Percentiles rank a stretch among this genome's conserved stretches.
Conservation (phyloP, 371 early-diverging fungal species). For the Rhizomucor pusillus region DNA sequence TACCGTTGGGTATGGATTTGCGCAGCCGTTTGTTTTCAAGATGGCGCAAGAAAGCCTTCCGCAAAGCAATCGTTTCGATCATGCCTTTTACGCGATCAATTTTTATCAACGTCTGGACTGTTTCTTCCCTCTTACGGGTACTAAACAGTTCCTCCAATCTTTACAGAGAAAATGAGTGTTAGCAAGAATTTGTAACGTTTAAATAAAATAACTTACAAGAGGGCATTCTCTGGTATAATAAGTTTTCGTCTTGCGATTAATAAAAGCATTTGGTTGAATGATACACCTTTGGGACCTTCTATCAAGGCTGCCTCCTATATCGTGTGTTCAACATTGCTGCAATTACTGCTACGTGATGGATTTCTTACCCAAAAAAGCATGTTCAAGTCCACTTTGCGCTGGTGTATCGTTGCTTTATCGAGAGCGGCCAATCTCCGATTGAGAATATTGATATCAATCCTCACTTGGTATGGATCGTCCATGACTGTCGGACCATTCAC, state of each 20-base stretch:
- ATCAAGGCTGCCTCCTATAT: conserved; percentile 33
- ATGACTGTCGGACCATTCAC: conserved; percentile 7
- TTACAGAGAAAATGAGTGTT: neutral
- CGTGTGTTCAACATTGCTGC: conserved; percentile 11
- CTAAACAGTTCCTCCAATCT: conserved; percentile 44
- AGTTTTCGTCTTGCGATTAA: conserved; percentile 60
- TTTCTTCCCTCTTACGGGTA: conserved; percentile 43
- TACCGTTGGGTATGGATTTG: conserved; percentile 1
- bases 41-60: conserved; percentile 42
- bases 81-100: conserved; percentile 48
- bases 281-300: conserved; percentile 45
- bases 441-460: conserved; percentile 23
- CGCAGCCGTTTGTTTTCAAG: conserved; percentile 21
- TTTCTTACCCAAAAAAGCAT: conserved; percentile 43
- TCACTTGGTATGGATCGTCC: conserved; percentile 19
- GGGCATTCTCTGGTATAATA: conserved; percentile 51
- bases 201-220: conserved; percentile 31
- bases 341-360: neutral
- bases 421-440: conserved; percentile 27
- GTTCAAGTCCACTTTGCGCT: conserved; percentile 35
- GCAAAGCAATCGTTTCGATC: conserved; percentile 42
- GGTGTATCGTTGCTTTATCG: conserved; percentile 30
- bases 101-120: conserved; percentile 38
- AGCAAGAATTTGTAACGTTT: neutral
- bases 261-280: conserved; percentile 60